phyloP scores from a whole-genome alignment of 208 protist species.

The Porcisia deanei region DNA sequence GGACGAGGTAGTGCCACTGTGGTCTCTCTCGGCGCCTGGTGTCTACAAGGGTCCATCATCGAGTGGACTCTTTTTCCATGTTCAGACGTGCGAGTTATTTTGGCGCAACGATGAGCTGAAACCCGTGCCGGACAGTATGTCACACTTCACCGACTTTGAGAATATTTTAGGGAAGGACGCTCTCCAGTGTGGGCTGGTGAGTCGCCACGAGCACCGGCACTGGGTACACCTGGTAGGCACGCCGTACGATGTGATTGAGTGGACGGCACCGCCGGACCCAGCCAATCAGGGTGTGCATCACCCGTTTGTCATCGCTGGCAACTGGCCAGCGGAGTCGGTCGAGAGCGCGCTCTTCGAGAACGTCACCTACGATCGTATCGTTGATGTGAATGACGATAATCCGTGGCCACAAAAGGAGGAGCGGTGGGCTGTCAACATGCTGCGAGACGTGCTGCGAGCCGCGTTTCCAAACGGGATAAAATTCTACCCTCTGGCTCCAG shows the following conservation, averaged over 20 bases:
- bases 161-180: slow-evolving; percentile 72
- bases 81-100: slow-evolving; percentile 77
- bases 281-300: slow-evolving; percentile 55
- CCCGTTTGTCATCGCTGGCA: slow-evolving; percentile 44
- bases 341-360: slow-evolving; percentile 38
- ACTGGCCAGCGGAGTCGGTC: slow-evolving; percentile 38
- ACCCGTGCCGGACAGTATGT: slow-evolving; percentile 86
- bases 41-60: slow-evolving; percentile 41
- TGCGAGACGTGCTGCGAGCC: slow-evolving; percentile 38
- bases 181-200: slow-evolving; percentile 76
- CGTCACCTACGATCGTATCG: slow-evolving; percentile 52
- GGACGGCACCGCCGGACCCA: slow-evolving; percentile 42
- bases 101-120: slow-evolving; percentile 84
- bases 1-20: slow-evolving; percentile 6
- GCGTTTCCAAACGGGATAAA: slow-evolving; percentile 45
- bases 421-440: slow-evolving; percentile 74
- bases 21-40: slow-evolving; percentile 25
- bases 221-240: slow-evolving; percentile 88
- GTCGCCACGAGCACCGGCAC: slow-evolving; percentile 57
- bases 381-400: slow-evolving; percentile 41
- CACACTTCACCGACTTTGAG: slow-evolving; percentile 83
- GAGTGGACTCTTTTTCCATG: slow-evolving; percentile 69
- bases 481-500: slow-evolving; percentile 54
- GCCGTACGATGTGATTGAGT: slow-evolving; percentile 79
- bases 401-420: slow-evolving; percentile 56